These are phyloP conservation scores for Penicillium sp. DNA, from an alignment of 2,329 filamentous ascomycete genomes.

Conservation along the genomic window DNA sequence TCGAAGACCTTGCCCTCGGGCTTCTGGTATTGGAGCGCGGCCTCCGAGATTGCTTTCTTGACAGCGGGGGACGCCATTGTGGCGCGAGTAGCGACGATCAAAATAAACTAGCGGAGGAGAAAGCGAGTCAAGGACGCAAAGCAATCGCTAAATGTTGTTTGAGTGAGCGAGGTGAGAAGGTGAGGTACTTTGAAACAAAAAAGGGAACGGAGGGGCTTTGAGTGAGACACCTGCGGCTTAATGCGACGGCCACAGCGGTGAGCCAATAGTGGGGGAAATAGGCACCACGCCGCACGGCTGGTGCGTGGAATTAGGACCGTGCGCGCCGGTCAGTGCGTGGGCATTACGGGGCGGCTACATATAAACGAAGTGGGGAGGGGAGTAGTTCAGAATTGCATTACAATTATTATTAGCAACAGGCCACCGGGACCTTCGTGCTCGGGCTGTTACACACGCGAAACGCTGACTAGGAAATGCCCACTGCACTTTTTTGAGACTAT, in stretches of 20 bases:
- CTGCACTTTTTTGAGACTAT: neutral
- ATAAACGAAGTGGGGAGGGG: conserved; percentile 9
- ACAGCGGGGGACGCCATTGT: conserved; percentile 48
- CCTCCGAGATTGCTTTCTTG: conserved; percentile 51
- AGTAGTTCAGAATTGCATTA: conserved; percentile 8
- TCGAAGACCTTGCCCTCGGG: conserved; percentile 57
- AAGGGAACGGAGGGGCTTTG: conserved; percentile 26
- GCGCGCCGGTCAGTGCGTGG: conserved; percentile 12
- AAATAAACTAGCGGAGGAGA: conserved; percentile 1
- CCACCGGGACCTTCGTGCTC: conserved; percentile 14
- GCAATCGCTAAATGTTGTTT: conserved; percentile 5
- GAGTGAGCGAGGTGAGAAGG: conserved; percentile 6
- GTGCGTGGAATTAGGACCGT: conserved; percentile 1
- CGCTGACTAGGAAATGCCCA: neutral
- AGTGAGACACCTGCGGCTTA: conserved; percentile 27
- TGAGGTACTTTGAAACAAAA: conserved; percentile 24
- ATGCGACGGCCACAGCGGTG: conserved; percentile 32
- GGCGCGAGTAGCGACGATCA: conserved; percentile 28
- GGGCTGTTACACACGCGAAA: conserved; percentile 16
- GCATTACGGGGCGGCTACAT: conserved; percentile 15
- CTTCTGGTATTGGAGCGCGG: conserved; percentile 54
- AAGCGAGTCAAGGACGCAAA: conserved; percentile 1
- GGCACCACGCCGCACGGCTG: neutral
- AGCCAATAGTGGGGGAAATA: conserved; percentile 22
- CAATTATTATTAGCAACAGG: conserved; percentile 18